Evolutionary conservation across 257 asterid genomes (phyloP).

Genomic region (Solanum medicagineum): DNA sequence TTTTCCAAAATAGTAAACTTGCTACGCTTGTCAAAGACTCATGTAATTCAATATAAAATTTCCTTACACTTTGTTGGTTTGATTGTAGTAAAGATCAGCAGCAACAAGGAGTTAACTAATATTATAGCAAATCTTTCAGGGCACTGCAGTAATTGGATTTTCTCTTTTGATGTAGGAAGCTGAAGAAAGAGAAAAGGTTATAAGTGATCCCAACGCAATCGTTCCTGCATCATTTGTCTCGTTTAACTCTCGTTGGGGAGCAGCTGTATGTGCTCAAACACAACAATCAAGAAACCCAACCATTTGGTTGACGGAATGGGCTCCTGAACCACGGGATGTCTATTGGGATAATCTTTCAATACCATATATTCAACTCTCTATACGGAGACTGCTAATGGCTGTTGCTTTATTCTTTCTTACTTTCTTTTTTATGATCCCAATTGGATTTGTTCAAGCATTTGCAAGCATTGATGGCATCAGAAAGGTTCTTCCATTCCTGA

Average conservation of each 20-base stretch:
- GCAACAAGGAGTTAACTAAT: background rate
- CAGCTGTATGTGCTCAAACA: constrained; percentile 91
- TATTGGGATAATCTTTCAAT: constrained; percentile 82
- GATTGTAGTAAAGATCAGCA: background rate
- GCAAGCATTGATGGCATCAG: constrained; percentile 72
- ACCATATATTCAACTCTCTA: constrained; percentile 44
- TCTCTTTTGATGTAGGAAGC: constrained; percentile 39
- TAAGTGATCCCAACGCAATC: constrained; percentile 50
- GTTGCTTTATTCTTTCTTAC: constrained; percentile 62
- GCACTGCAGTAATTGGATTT: background rate
- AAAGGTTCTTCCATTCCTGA: constrained; percentile 59
- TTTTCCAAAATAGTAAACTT: background rate
- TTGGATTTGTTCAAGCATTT: constrained; percentile 72
- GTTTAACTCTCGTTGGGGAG: constrained; percentile 84
- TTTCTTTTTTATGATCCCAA: constrained; percentile 85
- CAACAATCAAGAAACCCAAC: constrained; percentile 68
- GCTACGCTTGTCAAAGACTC: background rate
- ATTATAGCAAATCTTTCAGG: background rate
- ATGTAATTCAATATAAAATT: background rate
- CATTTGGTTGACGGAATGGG: constrained; percentile 84
- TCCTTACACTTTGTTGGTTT: background rate
- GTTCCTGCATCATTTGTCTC: constrained; percentile 85
- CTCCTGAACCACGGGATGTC: constrained; percentile 87
- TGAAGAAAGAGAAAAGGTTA: constrained; percentile 59
- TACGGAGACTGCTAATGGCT: constrained; percentile 38